Evolutionary conservation across 305 asterid genomes (phyloP), one percentile per base, ranked within the genome.

Genomic region (Fraxinus latifolia): DNA sequence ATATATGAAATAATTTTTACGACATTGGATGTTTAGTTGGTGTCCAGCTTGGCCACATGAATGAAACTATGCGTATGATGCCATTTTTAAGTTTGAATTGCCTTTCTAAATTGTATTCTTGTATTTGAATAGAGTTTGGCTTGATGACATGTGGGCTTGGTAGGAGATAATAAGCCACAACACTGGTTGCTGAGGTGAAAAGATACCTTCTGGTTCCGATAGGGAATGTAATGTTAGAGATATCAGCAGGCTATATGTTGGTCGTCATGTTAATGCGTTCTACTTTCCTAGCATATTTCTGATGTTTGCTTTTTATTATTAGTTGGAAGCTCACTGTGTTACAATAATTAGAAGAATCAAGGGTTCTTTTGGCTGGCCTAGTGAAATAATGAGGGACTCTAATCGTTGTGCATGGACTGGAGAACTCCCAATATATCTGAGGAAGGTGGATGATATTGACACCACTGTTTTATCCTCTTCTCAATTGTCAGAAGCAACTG

Each of bases 291-390:
- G 55, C 67, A 77, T 29, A 15, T 60, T 3, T 74, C 71, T 85
- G 80, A 86, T 44, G 32, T 80, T 84, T 67, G 37, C 25, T 33
- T 79, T 81, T 25, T 55, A 44, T 84, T 37, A 77, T 50, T 81
- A 95, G 98, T 85, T 91, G 89, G 95, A 88, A 85, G 89, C 76
- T 15, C 87, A 86, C 65, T 90, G 91, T 80, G 81, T 88, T 83
- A 84, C 93, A 3, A 79, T 92, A 31, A 73, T 95, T 55, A 79
- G 29, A 82, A 90, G 88, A 90, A 85, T 92, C 84, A 92, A 91
- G 90, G 90, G 87, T 76, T 85, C 86, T 67, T 86, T 84, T 79
- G 89, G 89, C 81, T 93, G 97, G 97, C 89, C 95, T 81, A 97
- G 92, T 81, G 97, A 93, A 81, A 83, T 90, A 84, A 76, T 33